Percentiles rank a stretch among this genome's conserved stretches.
Evolutionary conservation across 305 asterid species (phyloP).

Genomic region (Fraxinus ornus): DNA sequence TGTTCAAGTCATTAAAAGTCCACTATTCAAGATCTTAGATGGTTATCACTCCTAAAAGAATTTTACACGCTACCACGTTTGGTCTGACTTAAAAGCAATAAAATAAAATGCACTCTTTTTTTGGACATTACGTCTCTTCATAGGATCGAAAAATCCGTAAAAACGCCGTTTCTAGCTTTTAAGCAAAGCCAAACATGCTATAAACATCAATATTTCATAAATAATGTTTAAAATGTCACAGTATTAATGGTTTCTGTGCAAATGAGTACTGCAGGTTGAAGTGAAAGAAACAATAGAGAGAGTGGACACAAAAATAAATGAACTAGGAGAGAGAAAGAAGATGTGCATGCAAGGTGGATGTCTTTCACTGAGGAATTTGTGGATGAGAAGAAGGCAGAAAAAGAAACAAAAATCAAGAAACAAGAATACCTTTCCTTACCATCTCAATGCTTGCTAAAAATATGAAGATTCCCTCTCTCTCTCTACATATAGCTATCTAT

Average conservation of each 20-base stretch:
- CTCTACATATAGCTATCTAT: no score
- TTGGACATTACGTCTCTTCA: not conserved
- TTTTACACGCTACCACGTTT: not conserved
- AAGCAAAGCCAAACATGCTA: no score
- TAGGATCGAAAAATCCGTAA: not conserved
- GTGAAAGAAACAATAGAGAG: conserved; percentile 37
- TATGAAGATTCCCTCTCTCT: not conserved
- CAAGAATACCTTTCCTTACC: conserved; percentile 33
- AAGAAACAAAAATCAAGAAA: conserved; percentile 33
- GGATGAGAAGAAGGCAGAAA: conserved; percentile 43
- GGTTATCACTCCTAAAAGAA: not conserved
- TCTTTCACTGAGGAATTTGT: conserved; percentile 46
- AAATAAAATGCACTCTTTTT: not conserved
- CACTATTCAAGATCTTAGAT: not conserved
- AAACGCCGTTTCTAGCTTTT: not conserved
- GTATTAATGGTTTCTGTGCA: not conserved
- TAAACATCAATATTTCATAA: not conserved
- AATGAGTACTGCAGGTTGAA: conserved; percentile 30
- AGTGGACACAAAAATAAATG: conserved; percentile 25
- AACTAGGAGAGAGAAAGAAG: conserved; percentile 38
- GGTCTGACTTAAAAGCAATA: not conserved
- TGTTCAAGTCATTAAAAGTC: not conserved
- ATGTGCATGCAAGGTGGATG: conserved; percentile 49
- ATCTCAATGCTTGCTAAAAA: conserved; percentile 15
- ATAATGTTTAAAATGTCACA: not conserved